phyloP scores from a whole-genome alignment of 192 early-diverging fungal genomes.

The Phlyctochytrium planicorne region DNA sequence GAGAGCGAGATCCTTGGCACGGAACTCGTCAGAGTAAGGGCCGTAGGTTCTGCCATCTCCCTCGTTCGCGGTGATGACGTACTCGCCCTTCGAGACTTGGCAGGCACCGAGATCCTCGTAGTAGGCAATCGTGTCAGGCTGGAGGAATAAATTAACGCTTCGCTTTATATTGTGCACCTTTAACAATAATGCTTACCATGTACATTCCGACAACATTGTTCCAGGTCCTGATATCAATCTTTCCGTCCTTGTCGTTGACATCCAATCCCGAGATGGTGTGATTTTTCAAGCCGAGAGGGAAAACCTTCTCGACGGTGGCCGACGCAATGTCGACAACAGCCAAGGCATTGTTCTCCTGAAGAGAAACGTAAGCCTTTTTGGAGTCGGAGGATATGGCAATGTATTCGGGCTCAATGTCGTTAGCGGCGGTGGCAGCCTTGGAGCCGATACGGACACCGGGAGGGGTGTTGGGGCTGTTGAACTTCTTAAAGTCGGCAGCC shows the following conservation, averaged over 20 bases:
- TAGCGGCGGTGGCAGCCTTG: not conserved
- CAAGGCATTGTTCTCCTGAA: not conserved
- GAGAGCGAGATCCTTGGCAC: not conserved
- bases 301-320: not conserved
- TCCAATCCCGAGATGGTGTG: not conserved
- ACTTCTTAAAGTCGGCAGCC: not conserved
- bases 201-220: not conserved
- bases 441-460: not conserved
- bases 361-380: not conserved
- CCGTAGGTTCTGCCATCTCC: not conserved
- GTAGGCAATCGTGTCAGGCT: not conserved
- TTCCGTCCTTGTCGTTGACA: not conserved
- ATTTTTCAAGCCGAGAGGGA: not conserved
- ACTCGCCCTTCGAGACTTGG: not conserved
- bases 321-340: not conserved
- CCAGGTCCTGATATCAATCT: not conserved
- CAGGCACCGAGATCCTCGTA: not conserved
- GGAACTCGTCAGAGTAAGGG: not conserved
- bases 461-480: not conserved
- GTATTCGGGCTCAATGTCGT: slow-evolving; percentile 1
- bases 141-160: no score
- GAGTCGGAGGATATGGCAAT: not conserved
- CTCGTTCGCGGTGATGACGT: not conserved
- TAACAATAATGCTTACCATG: no score
- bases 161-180: no score